phyloP scores from a whole-genome alignment of 768 basidiomycete genomes.

The Xerocomellus intermedius region DNA sequence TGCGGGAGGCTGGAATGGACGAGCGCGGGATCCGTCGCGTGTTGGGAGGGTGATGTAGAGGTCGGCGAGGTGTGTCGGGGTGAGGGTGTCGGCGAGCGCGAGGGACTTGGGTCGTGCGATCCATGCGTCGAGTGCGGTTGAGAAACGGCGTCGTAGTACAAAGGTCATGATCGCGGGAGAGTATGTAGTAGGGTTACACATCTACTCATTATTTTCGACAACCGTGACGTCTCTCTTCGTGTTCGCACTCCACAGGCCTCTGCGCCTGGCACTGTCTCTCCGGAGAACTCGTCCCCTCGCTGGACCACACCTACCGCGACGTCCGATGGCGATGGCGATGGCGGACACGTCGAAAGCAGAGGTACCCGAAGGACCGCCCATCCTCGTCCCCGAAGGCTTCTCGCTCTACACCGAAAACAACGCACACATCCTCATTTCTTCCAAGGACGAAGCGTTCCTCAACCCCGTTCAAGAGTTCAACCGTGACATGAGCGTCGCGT shows the following conservation, averaged over 20 bases:
- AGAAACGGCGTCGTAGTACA: conserved; percentile 10
- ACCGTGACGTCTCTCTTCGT: conserved; percentile 21
- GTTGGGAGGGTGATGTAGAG: conserved; percentile 72
- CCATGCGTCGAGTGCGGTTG: conserved; percentile 49
- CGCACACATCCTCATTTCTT: conserved; percentile 71
- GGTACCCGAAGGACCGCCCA: conserved; percentile 14
- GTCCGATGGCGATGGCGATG: conserved; percentile 7
- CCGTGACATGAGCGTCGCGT: conserved; percentile 87
- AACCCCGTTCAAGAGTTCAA: conserved; percentile 99
- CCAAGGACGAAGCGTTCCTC: conserved; percentile 80
- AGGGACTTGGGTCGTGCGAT: conserved; percentile 48
- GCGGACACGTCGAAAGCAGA: background rate
- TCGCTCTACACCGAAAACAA: conserved; percentile 80
- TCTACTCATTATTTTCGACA: too few relatives aligned
- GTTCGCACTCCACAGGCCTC: conserved; percentile 24
- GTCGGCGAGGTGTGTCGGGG: conserved; percentile 57
- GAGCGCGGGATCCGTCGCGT: conserved; percentile 53
- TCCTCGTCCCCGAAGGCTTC: conserved; percentile 68
- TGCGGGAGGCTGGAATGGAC: conserved; percentile 41
- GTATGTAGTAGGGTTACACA: too few relatives aligned
- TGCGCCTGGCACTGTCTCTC: conserved; percentile 21
- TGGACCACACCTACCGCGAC: background rate
- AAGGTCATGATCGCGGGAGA: background rate
- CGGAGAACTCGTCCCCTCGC: conserved; percentile 5
- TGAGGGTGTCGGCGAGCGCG: conserved; percentile 48